phyloP scores from a whole-genome alignment of 2,329 filamentous ascomycete species.

The Pseudopyricularia cyperi region DNA sequence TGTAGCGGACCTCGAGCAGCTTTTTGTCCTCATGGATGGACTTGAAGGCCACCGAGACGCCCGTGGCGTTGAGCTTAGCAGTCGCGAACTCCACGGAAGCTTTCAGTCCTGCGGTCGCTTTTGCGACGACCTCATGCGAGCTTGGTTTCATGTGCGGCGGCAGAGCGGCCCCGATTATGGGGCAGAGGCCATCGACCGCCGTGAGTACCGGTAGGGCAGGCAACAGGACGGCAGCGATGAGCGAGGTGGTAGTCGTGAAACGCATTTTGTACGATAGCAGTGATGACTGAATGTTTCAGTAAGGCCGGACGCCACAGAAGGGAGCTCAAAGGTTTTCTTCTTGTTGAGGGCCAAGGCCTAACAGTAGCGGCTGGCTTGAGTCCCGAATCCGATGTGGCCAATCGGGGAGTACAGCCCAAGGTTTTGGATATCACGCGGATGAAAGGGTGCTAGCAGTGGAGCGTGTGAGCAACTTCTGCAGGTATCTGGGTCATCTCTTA shows the following conservation, averaged over 20 bases:
- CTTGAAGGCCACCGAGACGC: slow-evolving; percentile 24
- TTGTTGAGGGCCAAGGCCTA: too few relatives aligned
- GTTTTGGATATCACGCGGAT: too few relatives aligned
- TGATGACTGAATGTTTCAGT: too few relatives aligned
- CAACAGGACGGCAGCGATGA: neutral
- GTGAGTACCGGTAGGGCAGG: neutral
- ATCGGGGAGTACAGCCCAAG: too few relatives aligned
- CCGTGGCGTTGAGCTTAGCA: slow-evolving; percentile 6
- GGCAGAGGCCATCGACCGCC: slow-evolving; percentile 2
- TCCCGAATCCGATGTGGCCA: too few relatives aligned
- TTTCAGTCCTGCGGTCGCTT: neutral
- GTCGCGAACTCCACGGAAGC: neutral
- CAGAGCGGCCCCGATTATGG: neutral
- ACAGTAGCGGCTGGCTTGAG: too few relatives aligned
- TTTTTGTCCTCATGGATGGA: slow-evolving; percentile 24
- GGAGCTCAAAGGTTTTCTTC: too few relatives aligned
- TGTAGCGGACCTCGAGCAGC: slow-evolving; percentile 26
- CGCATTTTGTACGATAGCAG: neutral
- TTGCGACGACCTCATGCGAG: neutral
- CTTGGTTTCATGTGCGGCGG: neutral
- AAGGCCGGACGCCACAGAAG: too few relatives aligned
- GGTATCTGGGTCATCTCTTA: too few relatives aligned
- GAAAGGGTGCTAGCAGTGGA: too few relatives aligned
- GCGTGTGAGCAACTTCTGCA: too few relatives aligned
- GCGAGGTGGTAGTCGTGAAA: neutral